Evolutionary conservation across 257 asterid genomes (phyloP), one percentile per base, ranked within the genome.

Genomic region (Solanum chilense): DNA sequence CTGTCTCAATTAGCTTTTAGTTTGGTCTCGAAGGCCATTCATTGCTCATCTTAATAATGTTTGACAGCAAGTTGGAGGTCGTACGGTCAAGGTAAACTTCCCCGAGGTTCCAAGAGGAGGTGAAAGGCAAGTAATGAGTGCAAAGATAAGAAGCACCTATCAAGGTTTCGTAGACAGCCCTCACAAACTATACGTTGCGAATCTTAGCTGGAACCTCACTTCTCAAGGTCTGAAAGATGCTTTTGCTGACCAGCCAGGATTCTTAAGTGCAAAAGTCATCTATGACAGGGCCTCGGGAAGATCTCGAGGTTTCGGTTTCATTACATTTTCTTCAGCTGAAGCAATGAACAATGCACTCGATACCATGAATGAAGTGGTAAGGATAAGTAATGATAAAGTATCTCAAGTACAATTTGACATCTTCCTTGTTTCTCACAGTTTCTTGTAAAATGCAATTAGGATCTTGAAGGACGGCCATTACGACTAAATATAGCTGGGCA

Each of bases 61-160:
- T 52, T 81, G 86, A 81, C 89, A 95, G 99, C 97, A 90, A 96
- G 92, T 95, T 56, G 99, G 99, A 84, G 98, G 98, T 14, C 94
- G 99, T 42, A 91, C 96, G 1, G 94, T 94, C 18, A 97, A 92
- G 92, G 99, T 97, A 78, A 97, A 97, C 94, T 92, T 95, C 88
- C 98, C 99, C 1, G 99, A 95, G 92, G 99, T 97, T 85, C 99
- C 99, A 81, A 91, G 93, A 87, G 99, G 99, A 9, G 98, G 98
- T 42, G 99, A 95, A 86, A 92, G 97, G 87, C 98, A 97, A 94
- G 92, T 95, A 39, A 92, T 91, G 92, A 89, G 84, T 77, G 90
- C 96, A 86, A 93, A 91, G 94, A 90, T 93, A 81, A 89, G 93
- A 87, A 92, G 93, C 93, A 91, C 93, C 92, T 39, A 93, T 82